A percentile compares a stretch with the other conserved stretches of the same genome.
These are phyloP conservation scores for Trametes elegans DNA, from an alignment of 768 basidiomycete genomes.

Conservation along the genomic window DNA sequence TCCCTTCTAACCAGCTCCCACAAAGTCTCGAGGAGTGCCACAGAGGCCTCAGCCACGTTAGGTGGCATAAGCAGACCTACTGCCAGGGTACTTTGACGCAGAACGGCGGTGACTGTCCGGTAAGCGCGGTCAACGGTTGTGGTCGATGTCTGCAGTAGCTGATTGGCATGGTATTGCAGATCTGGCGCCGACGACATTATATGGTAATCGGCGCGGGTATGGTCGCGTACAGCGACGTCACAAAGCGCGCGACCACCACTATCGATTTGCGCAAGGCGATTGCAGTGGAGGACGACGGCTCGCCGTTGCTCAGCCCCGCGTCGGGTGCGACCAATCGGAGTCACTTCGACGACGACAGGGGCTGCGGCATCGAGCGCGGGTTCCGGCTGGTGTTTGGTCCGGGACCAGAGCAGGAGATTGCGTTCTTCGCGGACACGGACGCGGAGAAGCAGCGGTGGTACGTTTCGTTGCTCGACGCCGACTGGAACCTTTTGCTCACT, in stretches of 20 bases:
- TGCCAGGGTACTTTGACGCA: slow-evolving; percentile 93
- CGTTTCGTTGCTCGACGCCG: too few species aligned
- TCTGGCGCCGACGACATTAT: slow-evolving; percentile 80
- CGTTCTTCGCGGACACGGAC: slow-evolving; percentile 90
- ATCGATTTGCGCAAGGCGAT: slow-evolving; percentile 87
- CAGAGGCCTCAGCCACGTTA: slow-evolving; percentile 82
- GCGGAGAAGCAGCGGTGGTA: slow-evolving; percentile 88
- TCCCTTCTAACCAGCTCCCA: slow-evolving; percentile 74
- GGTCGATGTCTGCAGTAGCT: background rate
- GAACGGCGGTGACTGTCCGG: slow-evolving; percentile 88
- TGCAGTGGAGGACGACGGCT: slow-evolving; percentile 74
- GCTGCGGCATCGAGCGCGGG: slow-evolving; percentile 71
- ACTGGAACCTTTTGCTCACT: background rate
- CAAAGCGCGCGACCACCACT: slow-evolving; percentile 85
- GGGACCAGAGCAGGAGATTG: slow-evolving; percentile 63
- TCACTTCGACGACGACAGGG: slow-evolving; percentile 57
- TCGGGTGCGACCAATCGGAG: slow-evolving; percentile 37
- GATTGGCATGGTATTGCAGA: slow-evolving; percentile 39
- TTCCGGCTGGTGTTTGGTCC: slow-evolving; percentile 82
- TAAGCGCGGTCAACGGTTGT: slow-evolving; percentile 39
- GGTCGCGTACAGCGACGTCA: slow-evolving; percentile 90
- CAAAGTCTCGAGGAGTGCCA: slow-evolving; percentile 92
- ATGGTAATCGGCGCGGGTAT: slow-evolving; percentile 84
- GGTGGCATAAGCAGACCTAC: slow-evolving; percentile 94
- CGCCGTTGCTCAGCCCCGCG: slow-evolving; percentile 46